phyloP scores from a whole-genome alignment of 2,329 filamentous ascomycete genomes.

The Neonectria ditissima region DNA sequence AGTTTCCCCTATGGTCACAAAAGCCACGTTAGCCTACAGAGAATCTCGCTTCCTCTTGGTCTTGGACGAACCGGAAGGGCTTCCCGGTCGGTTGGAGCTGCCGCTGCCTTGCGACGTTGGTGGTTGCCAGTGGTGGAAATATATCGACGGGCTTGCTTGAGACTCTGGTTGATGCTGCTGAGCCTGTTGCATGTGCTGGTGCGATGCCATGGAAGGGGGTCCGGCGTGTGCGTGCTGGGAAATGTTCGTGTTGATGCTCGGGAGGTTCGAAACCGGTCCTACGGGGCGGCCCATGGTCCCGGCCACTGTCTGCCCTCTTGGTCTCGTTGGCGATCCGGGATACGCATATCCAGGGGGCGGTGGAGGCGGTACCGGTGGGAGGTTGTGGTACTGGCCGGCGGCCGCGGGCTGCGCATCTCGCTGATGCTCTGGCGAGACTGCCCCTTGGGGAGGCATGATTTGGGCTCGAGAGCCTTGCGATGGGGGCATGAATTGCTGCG shows the following conservation, averaged over 20 bases:
- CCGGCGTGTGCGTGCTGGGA: slow-evolving; percentile 49
- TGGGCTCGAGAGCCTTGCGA: slow-evolving; percentile 63
- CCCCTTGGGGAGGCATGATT: slow-evolving; percentile 62
- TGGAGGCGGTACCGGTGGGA: slow-evolving; percentile 50
- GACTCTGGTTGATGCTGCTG: slow-evolving; percentile 68
- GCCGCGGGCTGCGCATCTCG: slow-evolving; percentile 62
- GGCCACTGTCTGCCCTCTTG: slow-evolving; percentile 63
- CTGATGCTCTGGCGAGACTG: slow-evolving; percentile 65
- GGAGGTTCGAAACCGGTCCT: slow-evolving; percentile 53
- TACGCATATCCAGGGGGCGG: slow-evolving; percentile 58
- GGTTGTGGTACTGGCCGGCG: slow-evolving; percentile 57
- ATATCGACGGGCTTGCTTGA: slow-evolving; percentile 77
- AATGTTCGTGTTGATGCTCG: slow-evolving; percentile 60
- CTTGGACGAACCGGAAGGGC: slow-evolving; percentile 79
- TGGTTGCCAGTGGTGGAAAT: slow-evolving; percentile 94
- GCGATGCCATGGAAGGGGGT: slow-evolving; percentile 51
- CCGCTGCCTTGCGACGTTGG: slow-evolving; percentile 73
- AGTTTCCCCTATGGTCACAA: slow-evolving; percentile 72
- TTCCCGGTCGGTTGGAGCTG: slow-evolving; percentile 74
- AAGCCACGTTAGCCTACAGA: slow-evolving; percentile 54
- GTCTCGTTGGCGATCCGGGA: slow-evolving; percentile 62
- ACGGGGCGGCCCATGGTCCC: slow-evolving; percentile 54
- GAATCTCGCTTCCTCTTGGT: slow-evolving; percentile 61
- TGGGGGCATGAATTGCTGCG: slow-evolving; percentile 72
- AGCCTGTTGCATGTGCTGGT: slow-evolving; percentile 65